Conservation (phyloP, 2,329 filamentous ascomycete species). For the Aspergillus awamori region DNA sequence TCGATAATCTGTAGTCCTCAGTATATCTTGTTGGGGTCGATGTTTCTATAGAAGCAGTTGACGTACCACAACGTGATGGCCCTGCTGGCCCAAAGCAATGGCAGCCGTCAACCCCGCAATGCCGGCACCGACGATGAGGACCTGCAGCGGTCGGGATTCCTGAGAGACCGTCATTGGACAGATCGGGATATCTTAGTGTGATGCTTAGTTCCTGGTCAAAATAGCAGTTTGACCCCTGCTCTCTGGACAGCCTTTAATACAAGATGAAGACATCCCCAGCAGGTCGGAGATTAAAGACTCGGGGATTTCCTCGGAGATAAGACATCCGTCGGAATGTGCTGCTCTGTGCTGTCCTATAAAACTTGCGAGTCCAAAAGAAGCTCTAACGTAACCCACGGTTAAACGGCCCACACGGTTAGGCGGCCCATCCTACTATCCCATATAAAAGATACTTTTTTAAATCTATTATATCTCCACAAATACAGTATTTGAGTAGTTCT, state of each 20-base stretch:
- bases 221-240: background rate
- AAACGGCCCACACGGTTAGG: too few relatives aligned
- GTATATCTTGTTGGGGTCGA: background rate
- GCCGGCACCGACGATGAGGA: slow-evolving; percentile 37
- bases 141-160: slow-evolving; percentile 14
- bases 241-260: background rate
- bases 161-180: background rate
- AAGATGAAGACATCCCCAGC: background rate
- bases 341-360: too few relatives aligned
- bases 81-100: slow-evolving; percentile 37
- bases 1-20: slow-evolving; percentile 30
- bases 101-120: slow-evolving; percentile 39
- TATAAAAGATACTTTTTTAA: too few relatives aligned
- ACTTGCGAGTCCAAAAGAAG: too few relatives aligned
- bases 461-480: too few relatives aligned
- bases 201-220: background rate
- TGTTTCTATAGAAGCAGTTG: too few relatives aligned
- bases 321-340: background rate
- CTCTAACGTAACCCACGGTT: too few relatives aligned
- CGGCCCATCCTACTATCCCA: too few relatives aligned
- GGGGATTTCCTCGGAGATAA: background rate
- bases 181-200: background rate
- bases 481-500: too few relatives aligned
- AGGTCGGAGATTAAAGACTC: background rate
- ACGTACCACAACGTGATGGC: slow-evolving; percentile 38